Percentiles rank a stretch among this genome's conserved stretches.
Evolutionary conservation across 2,329 filamentous ascomycete genomes (phyloP).

Genomic region (Tolypocladium cylindrosporum): DNA sequence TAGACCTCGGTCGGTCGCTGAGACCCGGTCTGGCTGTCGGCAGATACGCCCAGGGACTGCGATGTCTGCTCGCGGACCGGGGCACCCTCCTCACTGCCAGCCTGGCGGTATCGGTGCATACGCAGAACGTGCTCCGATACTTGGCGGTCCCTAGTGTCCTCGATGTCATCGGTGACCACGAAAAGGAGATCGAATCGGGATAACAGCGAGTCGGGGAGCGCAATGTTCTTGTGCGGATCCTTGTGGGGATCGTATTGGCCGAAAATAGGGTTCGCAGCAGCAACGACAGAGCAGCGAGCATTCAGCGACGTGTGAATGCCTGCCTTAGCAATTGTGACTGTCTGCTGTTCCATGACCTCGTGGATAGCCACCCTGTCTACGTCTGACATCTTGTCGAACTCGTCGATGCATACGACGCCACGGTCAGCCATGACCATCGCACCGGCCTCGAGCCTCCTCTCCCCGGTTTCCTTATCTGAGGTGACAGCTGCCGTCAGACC

Average conservation of each 20-base stretch:
- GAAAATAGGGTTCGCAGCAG: slow-evolving; percentile 94
- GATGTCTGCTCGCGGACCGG: slow-evolving; percentile 81
- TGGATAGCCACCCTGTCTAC: slow-evolving; percentile 96
- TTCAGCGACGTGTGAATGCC: slow-evolving; percentile 97
- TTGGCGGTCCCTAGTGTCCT: slow-evolving; percentile 81
- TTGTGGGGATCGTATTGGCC: slow-evolving; percentile 98
- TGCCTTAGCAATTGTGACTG: slow-evolving; percentile 96
- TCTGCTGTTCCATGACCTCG: slow-evolving; percentile 99
- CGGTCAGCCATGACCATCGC: slow-evolving; percentile 98
- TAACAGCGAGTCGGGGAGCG: slow-evolving; percentile 86
- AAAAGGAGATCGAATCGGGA: slow-evolving; percentile 98
- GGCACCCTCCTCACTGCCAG: slow-evolving; percentile 86
- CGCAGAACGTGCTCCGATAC: slow-evolving; percentile 94
- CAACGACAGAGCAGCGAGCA: slow-evolving; percentile 90
- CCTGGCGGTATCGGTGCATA: slow-evolving; percentile 92
- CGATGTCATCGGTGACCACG: slow-evolving; percentile 95
- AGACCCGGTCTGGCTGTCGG: slow-evolving; percentile 65
- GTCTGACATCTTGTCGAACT: slow-evolving; percentile 99
- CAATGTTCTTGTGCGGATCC: slow-evolving; percentile 97
- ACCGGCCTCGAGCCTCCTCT: slow-evolving; percentile 88
- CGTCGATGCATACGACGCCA: slow-evolving; percentile 96
- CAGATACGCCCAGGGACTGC: slow-evolving; percentile 79
- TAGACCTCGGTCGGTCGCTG: slow-evolving; percentile 77
- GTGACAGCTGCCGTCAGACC: slow-evolving; percentile 96
- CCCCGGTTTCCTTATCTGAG: slow-evolving; percentile 92